Evolutionary conservation across 2,329 filamentous ascomycete genomes (phyloP).

Genomic region (Rhynchosporium graminicola): DNA sequence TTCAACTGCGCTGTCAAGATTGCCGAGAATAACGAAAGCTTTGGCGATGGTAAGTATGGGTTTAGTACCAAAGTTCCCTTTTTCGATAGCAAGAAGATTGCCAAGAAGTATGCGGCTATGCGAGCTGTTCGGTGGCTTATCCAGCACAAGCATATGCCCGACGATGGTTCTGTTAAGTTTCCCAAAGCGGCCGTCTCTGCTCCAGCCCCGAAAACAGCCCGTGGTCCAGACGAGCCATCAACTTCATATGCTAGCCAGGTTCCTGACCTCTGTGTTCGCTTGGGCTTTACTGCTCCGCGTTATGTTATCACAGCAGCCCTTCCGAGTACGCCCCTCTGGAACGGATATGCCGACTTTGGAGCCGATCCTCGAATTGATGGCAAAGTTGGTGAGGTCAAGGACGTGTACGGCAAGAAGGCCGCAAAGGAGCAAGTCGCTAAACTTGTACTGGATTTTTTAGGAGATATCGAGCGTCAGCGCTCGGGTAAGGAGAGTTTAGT

Average conservation of each 20-base stretch:
- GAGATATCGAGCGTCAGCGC: slow-evolving; percentile 40
- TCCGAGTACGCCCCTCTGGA: slow-evolving; percentile 28
- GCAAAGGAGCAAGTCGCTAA: slow-evolving; percentile 52
- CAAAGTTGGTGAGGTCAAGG: slow-evolving; percentile 45
- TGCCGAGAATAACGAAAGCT: slow-evolving; percentile 27
- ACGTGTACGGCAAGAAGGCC: slow-evolving; percentile 50
- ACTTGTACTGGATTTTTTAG: slow-evolving; percentile 44
- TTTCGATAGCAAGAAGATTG: slow-evolving; percentile 38
- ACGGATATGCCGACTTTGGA: slow-evolving; percentile 36
- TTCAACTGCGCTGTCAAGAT: slow-evolving; percentile 33
- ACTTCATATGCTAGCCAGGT: slow-evolving; percentile 27
- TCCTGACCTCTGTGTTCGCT: slow-evolving; percentile 29
- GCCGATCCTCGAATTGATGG: slow-evolving; percentile 37
- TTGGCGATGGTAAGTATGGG: slow-evolving; percentile 24
- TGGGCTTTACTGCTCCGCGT: slow-evolving; percentile 33
- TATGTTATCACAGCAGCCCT: slow-evolving; percentile 31
- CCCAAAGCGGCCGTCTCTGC: slow-evolving; percentile 26
- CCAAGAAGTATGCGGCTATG: slow-evolving; percentile 40
- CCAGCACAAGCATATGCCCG: slow-evolving; percentile 35
- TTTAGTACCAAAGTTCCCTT: slow-evolving; percentile 7
- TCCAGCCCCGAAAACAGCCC: not conserved
- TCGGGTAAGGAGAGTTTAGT: not conserved
- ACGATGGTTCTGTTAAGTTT: slow-evolving; percentile 33
- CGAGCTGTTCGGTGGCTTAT: slow-evolving; percentile 40
- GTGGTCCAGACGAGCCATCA: not conserved